Percentiles rank a stretch among this genome's conserved stretches.
Conservation (phyloP, 139 green algal genomes). For the Mychonastes homosphaera region DNA sequence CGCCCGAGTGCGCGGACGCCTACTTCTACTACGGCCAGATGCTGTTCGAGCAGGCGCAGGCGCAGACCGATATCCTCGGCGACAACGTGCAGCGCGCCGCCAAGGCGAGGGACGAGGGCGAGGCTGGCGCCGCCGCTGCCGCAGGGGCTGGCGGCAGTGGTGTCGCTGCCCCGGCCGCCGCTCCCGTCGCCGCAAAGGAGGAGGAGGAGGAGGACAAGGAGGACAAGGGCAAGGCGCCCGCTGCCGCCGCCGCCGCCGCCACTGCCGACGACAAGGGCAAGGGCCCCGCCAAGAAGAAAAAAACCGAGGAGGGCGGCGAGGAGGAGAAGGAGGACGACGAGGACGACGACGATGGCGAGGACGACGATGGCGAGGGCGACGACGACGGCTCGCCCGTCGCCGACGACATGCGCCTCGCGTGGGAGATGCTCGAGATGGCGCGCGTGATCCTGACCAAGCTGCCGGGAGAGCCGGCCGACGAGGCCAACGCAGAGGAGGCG, state of each 20-base stretch:
- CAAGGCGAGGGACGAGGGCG: background rate
- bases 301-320: background rate
- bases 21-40: conserved; percentile 39
- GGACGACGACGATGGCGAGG: conserved; percentile 6
- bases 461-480: background rate
- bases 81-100: conserved; percentile 16
- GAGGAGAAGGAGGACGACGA: conserved; percentile 12
- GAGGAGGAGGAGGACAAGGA: background rate
- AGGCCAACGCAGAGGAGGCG: too few relatives aligned
- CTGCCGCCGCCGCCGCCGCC: background rate
- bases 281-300: background rate
- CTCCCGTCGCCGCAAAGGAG: background rate
- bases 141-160: too few relatives aligned
- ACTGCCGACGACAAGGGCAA: background rate
- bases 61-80: conserved; percentile 5
- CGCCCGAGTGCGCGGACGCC: conserved; percentile 17
- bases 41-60: conserved; percentile 27
- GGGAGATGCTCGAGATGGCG: conserved; percentile 38
- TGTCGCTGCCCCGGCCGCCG: too few relatives aligned
- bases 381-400: conserved; percentile 1
- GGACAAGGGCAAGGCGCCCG: background rate
- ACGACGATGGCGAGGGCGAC: conserved; percentile 23
- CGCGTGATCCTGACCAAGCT: conserved; percentile 18
- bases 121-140: background rate
- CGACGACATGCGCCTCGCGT: conserved; percentile 58